Evolutionary conservation across 371 early-diverging fungal species (phyloP).

Genomic region (Gilbertella persicaria): DNA sequence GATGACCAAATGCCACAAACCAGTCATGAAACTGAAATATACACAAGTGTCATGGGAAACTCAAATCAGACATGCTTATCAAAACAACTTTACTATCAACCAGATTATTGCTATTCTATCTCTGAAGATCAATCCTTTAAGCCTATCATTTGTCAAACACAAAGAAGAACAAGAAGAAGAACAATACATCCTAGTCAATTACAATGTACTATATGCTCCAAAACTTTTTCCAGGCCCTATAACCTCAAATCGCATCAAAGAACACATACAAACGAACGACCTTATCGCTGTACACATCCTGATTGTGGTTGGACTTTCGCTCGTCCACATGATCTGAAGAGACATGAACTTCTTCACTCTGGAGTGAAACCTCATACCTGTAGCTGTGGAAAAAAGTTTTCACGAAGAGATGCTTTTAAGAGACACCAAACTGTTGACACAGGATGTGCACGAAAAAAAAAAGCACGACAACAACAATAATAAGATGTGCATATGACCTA

Average conservation of each 20-base stretch:
- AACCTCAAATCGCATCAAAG: conserved; percentile 72
- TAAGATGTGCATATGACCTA: background rate
- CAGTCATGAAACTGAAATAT: too few relatives aligned
- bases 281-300: background rate
- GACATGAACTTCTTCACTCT: conserved; percentile 71
- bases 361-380: conserved; percentile 65
- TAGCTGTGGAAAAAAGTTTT: conserved; percentile 66
- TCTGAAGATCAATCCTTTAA: too few relatives aligned
- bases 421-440: conserved; percentile 46
- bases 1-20: background rate
- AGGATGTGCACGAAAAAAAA: conserved; percentile 13
- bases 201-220: conserved; percentile 8
- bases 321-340: conserved; percentile 75
- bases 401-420: conserved; percentile 73
- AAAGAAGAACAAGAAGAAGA: background rate
- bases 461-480: background rate
- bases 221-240: background rate
- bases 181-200: conserved; percentile 1
- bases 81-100: too few relatives aligned
- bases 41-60: background rate
- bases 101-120: too few relatives aligned
- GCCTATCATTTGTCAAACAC: background rate
- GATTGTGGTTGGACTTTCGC: conserved; percentile 57
- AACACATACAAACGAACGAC: conserved; percentile 42
- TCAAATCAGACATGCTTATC: background rate